phyloP scores from a whole-genome alignment of 306 rosid genomes.

The Heteromeles arbutifolia region DNA sequence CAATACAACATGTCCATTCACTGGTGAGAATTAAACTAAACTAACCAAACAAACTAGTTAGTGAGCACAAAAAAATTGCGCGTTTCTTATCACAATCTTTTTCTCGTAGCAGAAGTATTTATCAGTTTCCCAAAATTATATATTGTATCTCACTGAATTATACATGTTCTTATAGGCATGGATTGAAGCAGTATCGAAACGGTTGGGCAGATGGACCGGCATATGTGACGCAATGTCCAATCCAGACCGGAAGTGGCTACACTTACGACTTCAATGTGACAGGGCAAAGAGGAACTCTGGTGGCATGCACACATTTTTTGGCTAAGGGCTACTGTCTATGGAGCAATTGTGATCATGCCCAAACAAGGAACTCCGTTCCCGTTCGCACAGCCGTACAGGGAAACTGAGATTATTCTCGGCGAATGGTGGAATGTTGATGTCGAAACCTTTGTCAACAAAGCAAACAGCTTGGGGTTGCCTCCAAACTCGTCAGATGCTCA shows the following conservation, averaged over 20 bases:
- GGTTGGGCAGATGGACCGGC: slow-evolving; percentile 92
- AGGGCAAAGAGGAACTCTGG: slow-evolving; percentile 81
- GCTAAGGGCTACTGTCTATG: slow-evolving; percentile 82
- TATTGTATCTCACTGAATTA: too few relatives aligned
- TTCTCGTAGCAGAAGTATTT: too few relatives aligned
- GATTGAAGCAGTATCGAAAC: slow-evolving; percentile 66
- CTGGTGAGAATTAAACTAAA: slow-evolving; percentile 33
- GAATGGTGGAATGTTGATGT: slow-evolving; percentile 89
- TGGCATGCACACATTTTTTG: slow-evolving; percentile 91
- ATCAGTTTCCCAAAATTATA: too few relatives aligned
- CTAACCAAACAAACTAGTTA: not conserved
- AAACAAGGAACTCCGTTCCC: slow-evolving; percentile 60
- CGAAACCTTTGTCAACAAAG: slow-evolving; percentile 63
- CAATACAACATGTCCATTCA: slow-evolving; percentile 75
- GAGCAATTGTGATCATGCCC: slow-evolving; percentile 81
- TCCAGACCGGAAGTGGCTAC: slow-evolving; percentile 56
- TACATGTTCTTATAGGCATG: slow-evolving; percentile 43
- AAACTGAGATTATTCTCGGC: slow-evolving; percentile 56
- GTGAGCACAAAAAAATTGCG: not conserved
- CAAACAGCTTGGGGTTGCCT: slow-evolving; percentile 59
- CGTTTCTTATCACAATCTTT: too few relatives aligned
- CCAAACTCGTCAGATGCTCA: slow-evolving; percentile 90
- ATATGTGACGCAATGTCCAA: slow-evolving; percentile 76
- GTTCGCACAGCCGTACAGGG: slow-evolving; percentile 58
- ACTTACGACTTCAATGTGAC: slow-evolving; percentile 72